Conservation (phyloP, 1,284 basidiomycete genomes). For the Pisolithus thermaeus region DNA sequence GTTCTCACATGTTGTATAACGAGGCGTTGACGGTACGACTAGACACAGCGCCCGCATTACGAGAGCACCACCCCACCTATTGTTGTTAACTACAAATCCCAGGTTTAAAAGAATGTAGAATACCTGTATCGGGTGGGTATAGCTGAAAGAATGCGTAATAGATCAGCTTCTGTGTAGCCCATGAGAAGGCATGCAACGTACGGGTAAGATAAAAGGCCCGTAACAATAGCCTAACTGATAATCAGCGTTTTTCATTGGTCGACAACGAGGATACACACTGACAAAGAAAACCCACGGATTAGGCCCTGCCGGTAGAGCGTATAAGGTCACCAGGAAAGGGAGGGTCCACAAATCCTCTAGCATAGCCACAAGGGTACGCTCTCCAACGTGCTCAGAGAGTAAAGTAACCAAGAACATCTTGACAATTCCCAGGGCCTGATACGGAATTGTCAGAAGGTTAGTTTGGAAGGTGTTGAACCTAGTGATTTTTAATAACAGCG, state of each 20-base stretch:
- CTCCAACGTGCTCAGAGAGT: constrained; percentile 42
- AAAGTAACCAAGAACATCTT: constrained; percentile 40
- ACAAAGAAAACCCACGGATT: constrained; percentile 47
- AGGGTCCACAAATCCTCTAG: constrained; percentile 46
- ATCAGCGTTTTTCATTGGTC: background rate
- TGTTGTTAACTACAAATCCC: constrained; percentile 2
- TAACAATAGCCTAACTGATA: constrained; percentile 21
- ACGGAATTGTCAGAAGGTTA: constrained; percentile 59
- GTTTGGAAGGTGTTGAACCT: constrained; percentile 57
- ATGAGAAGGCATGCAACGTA: constrained; percentile 14
- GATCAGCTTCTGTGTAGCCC: background rate
- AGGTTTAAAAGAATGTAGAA: background rate
- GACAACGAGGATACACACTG: constrained; percentile 4
- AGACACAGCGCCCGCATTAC: constrained; percentile 50
- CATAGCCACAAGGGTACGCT: constrained; percentile 43
- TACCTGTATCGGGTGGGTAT: constrained; percentile 34
- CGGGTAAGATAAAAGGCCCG: constrained; percentile 29
- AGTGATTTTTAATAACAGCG: background rate
- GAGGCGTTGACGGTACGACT: constrained; percentile 50
- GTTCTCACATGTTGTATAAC: constrained; percentile 46
- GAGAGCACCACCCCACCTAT: constrained; percentile 50
- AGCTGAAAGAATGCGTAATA: constrained; percentile 3
- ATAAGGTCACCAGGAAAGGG: constrained; percentile 47
- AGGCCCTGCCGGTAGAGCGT: constrained; percentile 37
- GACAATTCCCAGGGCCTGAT: constrained; percentile 36